These are phyloP conservation scores for Leccinum imitatum DNA, from an alignment of 768 basidiomycete species.

Conservation along the genomic window DNA sequence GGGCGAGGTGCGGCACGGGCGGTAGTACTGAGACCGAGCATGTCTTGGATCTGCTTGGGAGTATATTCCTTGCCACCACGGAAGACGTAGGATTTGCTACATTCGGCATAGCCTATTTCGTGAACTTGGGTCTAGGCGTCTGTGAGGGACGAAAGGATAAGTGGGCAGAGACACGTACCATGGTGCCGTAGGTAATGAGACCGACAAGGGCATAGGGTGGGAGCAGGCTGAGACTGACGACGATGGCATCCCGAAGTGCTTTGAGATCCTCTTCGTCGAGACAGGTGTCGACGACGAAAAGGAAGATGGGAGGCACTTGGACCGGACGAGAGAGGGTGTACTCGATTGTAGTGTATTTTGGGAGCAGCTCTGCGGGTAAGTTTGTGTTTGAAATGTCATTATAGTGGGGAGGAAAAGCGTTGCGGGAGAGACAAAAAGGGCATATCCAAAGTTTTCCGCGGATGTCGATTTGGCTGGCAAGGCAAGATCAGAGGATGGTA, in stretches of 20 bases:
- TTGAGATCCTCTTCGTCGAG: conserved; percentile 95
- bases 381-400: conserved; percentile 98
- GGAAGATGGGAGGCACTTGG: conserved; percentile 92
- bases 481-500: neutral
- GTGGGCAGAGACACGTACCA: conserved; percentile 53
- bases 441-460: conserved; percentile 99
- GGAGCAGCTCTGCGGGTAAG: conserved; percentile 91
- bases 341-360: conserved; percentile 99
- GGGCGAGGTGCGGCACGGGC: conserved; percentile 84
- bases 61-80: conserved; percentile 96
- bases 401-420: conserved; percentile 97
- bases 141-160: neutral
- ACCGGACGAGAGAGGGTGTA: conserved; percentile 94
- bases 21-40: conserved; percentile 80
- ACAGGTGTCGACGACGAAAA: conserved; percentile 97
- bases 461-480: conserved; percentile 91
- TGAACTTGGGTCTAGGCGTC: conserved; percentile 88
- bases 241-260: conserved; percentile 90
- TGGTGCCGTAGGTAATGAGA: conserved; percentile 94
- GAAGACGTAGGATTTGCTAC: conserved; percentile 98
- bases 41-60: conserved; percentile 96
- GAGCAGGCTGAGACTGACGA: conserved; percentile 89
- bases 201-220: conserved; percentile 96
- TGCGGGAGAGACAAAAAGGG: conserved; percentile 95
- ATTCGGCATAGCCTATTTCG: conserved; percentile 94